Evolutionary conservation across 352 stramenopile species (phyloP), one percentile per base, ranked within the genome.

Genomic region (Phytopythium montanum): DNA sequence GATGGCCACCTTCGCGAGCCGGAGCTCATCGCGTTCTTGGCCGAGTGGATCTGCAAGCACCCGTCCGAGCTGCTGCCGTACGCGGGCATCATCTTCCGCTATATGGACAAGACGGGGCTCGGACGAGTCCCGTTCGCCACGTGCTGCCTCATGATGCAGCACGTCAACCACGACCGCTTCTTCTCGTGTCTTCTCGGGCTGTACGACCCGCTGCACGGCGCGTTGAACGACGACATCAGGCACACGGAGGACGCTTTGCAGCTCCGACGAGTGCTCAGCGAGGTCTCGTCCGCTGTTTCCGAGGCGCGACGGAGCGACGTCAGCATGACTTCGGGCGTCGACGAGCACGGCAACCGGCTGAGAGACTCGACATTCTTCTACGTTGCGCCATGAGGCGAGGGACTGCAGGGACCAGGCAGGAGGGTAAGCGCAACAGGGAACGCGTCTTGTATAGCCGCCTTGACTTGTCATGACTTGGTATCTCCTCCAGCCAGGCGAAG

Each of bases 141-240:
- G 23, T 92, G 82, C 59, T 95, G 83, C 51, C 71, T 95, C 25
- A 92, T 95, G 78, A 83, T 95, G 48, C 83, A 93, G 62, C 86
- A 95, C 55, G 86, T 93, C 45, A 89, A 95, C 65, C 86, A 93
- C 61, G 86, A 95, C 59, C 86, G 86, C 3, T 95, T 95, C 66
- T 92, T 95, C 62, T 93, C 84, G 29, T 92, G 83, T 60, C 59
- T 95, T 16, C 58, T 95, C 34, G 86, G 86, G 2, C 68, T 95
- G 16, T 95, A 95, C 69, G 86, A 95, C 62, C 79, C 81, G 16
- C 51, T 92, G 34, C 77, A 94, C 52, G 85, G 85, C 39, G 56
- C 72, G 16, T 70, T 88, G 25, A 94, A 94, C 62, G 73, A 92
- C 62, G 76, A 90, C 50, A 92, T 92, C 60, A 81, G 76, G 55